Base-by-base conservation (phyloP, 148 eudicot species). In the Cornus kousa region DNA sequence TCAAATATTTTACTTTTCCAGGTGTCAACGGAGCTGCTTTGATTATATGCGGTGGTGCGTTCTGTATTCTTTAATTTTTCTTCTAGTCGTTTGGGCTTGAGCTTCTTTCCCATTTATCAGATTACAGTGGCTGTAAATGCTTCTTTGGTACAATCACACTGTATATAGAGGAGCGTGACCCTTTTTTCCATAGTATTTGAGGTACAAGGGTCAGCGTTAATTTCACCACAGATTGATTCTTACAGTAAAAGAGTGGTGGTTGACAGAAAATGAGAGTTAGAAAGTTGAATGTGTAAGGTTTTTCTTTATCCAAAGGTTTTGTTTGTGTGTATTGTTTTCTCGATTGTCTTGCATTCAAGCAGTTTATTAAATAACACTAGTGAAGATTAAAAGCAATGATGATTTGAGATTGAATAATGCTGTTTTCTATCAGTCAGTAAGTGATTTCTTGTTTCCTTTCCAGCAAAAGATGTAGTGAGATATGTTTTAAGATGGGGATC, bases 111-210 rank as follows among this genome's bases (percentile, higher is more conserved):
- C 65, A 57, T 53, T 40, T 9, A 12, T 40, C 35, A 22, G 53
- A 37, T 68, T 60, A 7, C 12, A 53, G 46, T 24, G 39, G 78
- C 74, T 74, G 82, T 80, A 74, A 69, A 73, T 78, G 78, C 39
- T 20, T 69, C 35, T 50, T 37, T 46, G 66, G 67, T 66, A 55
- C 78, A 59, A 7, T 46, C 28, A 68, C 71, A 84, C 64, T 74
- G 83, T 84, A 84, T 69, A 84, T 84, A 80, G 81, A n/a, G 31
- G 75, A 5, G 48, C 8, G 10, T 66, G 74, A 72, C 55, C 82
- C 74, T 64, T 78, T 74, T 65, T 79, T 72, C 65, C 78, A 55
- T 55, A 19, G 75, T 75, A 70, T 79, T 74, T n/a, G 50, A 66
- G 78, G 75, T 70, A 35, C 20, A 39, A 74, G 76, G 77, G 76